phyloP scores from a whole-genome alignment of 106 monocot species.

The Vanilla planifolia region DNA sequence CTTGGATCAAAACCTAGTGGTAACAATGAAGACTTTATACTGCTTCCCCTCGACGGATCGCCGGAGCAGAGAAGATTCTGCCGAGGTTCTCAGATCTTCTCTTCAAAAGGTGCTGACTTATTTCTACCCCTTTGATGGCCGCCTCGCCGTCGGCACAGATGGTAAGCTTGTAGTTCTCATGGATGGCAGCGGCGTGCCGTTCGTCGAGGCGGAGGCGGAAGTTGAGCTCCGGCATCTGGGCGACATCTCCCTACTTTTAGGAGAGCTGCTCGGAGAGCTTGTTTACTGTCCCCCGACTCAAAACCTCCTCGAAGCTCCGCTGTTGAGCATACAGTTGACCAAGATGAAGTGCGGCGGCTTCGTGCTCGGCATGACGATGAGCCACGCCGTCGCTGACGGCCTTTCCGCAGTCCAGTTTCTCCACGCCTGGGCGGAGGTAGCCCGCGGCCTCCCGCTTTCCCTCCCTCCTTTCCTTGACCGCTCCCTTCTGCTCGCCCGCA shows the following conservation, averaged over 20 bases:
- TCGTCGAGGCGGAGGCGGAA: constrained; percentile 30
- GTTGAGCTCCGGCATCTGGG: constrained; percentile 23
- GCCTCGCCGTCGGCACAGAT: constrained; percentile 20
- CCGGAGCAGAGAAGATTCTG: constrained; percentile 10
- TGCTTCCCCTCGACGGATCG: constrained; percentile 14
- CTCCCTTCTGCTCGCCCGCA: constrained; percentile 15
- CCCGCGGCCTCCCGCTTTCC: constrained; percentile 22
- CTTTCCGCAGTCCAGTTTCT: constrained; percentile 40
- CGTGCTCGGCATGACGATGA: constrained; percentile 35
- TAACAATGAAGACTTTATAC: constrained; percentile 32
- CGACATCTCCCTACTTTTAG: constrained; percentile 25
- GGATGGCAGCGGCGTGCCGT: constrained; percentile 28
- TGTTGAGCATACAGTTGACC: constrained; percentile 15
- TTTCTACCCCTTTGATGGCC: constrained; percentile 34
- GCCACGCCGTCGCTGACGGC: constrained; percentile 46
- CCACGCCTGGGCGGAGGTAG: constrained; percentile 39
- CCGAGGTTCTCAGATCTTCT: constrained; percentile 14
- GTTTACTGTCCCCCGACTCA: not conserved
- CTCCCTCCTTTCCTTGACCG: constrained; percentile 34
- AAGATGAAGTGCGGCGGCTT: constrained; percentile 44
- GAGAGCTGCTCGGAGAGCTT: not conserved
- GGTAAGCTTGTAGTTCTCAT: constrained; percentile 27
- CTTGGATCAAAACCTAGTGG: constrained; percentile 49
- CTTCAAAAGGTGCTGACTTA: constrained; percentile 24
- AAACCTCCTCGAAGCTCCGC: constrained; percentile 2